Evolutionary conservation across 164 flowering plant genomes (phyloP).

Genomic region (Litsea cubeba): DNA sequence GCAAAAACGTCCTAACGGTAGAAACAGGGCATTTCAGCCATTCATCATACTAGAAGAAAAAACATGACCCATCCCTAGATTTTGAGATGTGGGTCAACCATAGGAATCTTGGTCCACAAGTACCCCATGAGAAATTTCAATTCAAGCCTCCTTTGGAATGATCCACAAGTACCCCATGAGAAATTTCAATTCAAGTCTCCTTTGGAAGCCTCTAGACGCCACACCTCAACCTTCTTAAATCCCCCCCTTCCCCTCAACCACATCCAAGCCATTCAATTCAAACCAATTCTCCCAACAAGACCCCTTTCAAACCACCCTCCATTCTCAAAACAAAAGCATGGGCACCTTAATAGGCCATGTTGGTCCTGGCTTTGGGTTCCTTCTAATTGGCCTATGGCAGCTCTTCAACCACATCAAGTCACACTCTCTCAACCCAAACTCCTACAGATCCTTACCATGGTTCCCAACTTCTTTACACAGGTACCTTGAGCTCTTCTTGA

Average conservation of each 20-base stretch:
- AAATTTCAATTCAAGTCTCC: neutral
- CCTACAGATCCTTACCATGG: conserved; percentile 27
- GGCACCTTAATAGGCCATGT: conserved; percentile 35
- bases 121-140: neutral
- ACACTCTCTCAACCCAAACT: conserved; percentile 19
- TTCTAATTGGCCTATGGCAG: conserved; percentile 38
- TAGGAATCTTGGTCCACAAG: neutral
- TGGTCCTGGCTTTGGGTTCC: conserved; percentile 29
- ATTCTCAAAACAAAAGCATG: conserved; percentile 7
- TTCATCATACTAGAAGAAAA: neutral
- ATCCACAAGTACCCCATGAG: neutral
- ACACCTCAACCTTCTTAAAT: neutral
- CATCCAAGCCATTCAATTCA: neutral
- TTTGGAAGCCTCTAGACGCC: conserved; percentile 1
- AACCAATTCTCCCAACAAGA: neutral
- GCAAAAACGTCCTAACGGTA: neutral
- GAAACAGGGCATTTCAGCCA: neutral
- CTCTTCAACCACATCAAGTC: conserved; percentile 35
- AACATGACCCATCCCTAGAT: neutral
- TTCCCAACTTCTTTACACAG: conserved; percentile 17
- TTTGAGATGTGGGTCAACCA: neutral
- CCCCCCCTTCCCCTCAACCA: neutral
- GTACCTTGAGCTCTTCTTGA: conserved; percentile 33
- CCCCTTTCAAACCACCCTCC: neutral
- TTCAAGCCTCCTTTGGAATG: neutral